Evolutionary conservation across 2,329 filamentous ascomycete species (phyloP).

Genomic region (Fusarium sp.): DNA sequence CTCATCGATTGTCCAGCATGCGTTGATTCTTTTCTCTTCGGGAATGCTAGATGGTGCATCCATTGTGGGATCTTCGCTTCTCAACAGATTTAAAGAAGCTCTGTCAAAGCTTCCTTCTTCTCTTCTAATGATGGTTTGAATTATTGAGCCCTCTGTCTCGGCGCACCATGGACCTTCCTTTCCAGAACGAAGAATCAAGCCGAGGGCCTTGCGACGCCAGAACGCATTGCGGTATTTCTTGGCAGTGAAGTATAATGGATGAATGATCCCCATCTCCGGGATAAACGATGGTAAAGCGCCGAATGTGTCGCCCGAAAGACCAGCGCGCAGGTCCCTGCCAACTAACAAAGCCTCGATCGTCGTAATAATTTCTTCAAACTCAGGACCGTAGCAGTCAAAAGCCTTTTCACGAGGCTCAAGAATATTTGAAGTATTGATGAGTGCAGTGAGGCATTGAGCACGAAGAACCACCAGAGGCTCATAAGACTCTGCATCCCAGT

Average conservation of each 20-base stretch:
- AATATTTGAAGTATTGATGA: slow-evolving; percentile 19
- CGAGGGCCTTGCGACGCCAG: slow-evolving; percentile 33
- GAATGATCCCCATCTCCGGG: slow-evolving; percentile 37
- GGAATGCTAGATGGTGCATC: background rate
- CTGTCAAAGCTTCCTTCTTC: slow-evolving; percentile 14
- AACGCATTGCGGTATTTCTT: slow-evolving; percentile 28
- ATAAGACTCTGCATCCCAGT: rapidly evolving
- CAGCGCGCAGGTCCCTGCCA: background rate
- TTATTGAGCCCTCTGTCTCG: slow-evolving; percentile 9
- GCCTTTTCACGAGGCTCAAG: slow-evolving; percentile 29
- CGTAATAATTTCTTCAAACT: slow-evolving; percentile 36
- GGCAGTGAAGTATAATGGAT: slow-evolving; percentile 27
- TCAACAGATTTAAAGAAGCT: background rate
- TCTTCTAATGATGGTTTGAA: slow-evolving; percentile 4
- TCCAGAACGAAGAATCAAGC: slow-evolving; percentile 9
- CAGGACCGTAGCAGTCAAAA: slow-evolving; percentile 30
- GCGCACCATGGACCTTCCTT: slow-evolving; percentile 39
- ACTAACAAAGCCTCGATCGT: background rate
- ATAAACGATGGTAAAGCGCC: slow-evolving; percentile 3
- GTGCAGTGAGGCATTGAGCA: slow-evolving; percentile 25
- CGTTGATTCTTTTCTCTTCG: slow-evolving; percentile 3
- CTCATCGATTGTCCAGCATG: background rate
- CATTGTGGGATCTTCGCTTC: background rate
- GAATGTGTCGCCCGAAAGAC: rapidly evolving
- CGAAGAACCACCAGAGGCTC: slow-evolving; percentile 33